phyloP scores from a whole-genome alignment of 1,284 basidiomycete species.

The Anthracocystis setariae region DNA sequence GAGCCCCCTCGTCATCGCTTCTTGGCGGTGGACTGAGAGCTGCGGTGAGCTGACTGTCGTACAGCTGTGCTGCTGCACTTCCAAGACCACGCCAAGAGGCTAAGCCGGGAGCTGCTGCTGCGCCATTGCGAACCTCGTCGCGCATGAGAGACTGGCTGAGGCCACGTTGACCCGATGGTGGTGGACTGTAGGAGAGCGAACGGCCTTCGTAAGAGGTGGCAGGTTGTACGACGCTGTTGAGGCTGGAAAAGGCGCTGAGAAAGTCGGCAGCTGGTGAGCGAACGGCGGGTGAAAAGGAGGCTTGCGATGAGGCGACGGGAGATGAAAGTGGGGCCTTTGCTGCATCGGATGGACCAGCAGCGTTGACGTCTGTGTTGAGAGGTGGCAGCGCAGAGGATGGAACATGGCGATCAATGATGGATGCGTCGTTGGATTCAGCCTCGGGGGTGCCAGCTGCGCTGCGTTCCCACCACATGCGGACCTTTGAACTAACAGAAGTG shows the following conservation, averaged over 20 bases:
- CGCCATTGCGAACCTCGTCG: constrained; percentile 23
- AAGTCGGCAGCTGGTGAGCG: constrained; percentile 78
- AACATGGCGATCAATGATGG: constrained; percentile 14
- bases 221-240: constrained; percentile 43
- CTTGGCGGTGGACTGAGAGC: constrained; percentile 25
- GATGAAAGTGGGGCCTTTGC: constrained; percentile 11
- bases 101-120: constrained; percentile 24
- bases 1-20: constrained; percentile 53
- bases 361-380: constrained; percentile 17
- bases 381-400: constrained; percentile 3
- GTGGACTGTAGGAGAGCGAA: constrained; percentile 46
- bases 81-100: constrained; percentile 38
- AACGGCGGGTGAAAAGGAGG: constrained; percentile 10
- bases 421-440: constrained; percentile 9
- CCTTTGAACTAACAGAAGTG: constrained; percentile 39
- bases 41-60: constrained; percentile 21
- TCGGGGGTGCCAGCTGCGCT: constrained; percentile 26
- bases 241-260: constrained; percentile 74
- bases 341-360: constrained; percentile 1
- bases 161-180: constrained; percentile 34
- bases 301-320: constrained; percentile 15
- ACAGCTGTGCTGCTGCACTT: constrained; percentile 42
- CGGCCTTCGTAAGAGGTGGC: constrained; percentile 28
- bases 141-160: constrained; percentile 28
- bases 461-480: constrained; percentile 55